Evolutionary conservation across 2,329 filamentous ascomycete species (phyloP).

Genomic region (Trichophaea hybrida): DNA sequence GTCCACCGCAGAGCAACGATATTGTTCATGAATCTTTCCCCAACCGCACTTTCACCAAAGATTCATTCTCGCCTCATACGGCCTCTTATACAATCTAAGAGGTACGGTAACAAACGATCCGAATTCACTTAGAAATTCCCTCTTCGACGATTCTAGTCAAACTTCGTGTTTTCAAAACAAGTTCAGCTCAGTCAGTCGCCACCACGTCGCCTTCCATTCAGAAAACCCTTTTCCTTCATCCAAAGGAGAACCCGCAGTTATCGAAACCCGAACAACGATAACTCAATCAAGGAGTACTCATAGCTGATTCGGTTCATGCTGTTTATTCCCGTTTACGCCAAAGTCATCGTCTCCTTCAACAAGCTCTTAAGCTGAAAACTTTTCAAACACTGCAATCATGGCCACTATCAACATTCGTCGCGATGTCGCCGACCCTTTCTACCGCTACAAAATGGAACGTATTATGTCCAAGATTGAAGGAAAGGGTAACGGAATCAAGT

Average conservation of each 20-base stretch:
- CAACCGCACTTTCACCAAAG: conserved; percentile 22
- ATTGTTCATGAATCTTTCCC: conserved; percentile 26
- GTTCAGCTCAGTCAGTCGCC: neutral
- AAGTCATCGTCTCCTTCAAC: neutral
- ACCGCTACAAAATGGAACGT: conserved; percentile 99
- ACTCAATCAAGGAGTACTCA: neutral
- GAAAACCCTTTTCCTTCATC: conserved; percentile 8
- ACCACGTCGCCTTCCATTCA: conserved; percentile 10
- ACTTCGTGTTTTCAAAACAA: too few relatives aligned
- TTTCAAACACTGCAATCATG: conserved; percentile 51
- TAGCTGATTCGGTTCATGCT: conserved; percentile 22
- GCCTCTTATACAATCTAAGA: conserved; percentile 22
- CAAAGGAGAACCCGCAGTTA: neutral
- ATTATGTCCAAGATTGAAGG: conserved; percentile 98
- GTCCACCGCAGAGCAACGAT: conserved; percentile 3
- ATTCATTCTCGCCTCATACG: conserved; percentile 24
- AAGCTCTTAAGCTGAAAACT: conserved; percentile 2
- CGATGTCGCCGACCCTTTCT: conserved; percentile 97
- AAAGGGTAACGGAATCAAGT: conserved; percentile 99
- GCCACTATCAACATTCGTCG: conserved; percentile 95
- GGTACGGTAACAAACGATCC: conserved; percentile 17
- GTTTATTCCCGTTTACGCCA: conserved; percentile 13
- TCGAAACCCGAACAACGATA: neutral
- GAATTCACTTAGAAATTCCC: conserved; percentile 16
- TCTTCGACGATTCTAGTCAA: neutral